Base-by-base conservation (phyloP, 306 rosid species). In the Vigna unguiculata region DNA sequence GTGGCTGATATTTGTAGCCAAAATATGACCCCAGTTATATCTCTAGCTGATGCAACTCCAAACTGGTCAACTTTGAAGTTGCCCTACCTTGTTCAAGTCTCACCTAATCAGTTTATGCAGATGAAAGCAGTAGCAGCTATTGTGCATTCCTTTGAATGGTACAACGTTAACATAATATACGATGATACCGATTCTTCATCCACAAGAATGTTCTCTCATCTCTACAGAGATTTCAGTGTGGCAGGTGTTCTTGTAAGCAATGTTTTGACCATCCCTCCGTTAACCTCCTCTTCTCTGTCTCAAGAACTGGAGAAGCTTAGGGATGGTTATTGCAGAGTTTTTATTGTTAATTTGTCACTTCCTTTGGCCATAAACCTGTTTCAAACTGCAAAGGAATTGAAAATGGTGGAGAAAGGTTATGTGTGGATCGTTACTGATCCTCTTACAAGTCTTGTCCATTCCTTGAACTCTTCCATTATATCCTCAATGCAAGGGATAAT, bases 371-470 rank as follows among this genome's bases (percentile, higher is more conserved):
- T 81, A 38, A 59, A 32, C 15, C 48, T 89, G 1, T 87, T 87
- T 47, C 20, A 77, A 65, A 81, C 21, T 36, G 89, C 88, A 32
- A 77, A 57, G 5, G 77, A 81, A 55, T 66, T 85, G 85, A 67
- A 83, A 2, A 89, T 87, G 93, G 76, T 83, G 79, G 88, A 79
- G 57, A 81, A 66, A 48, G 88, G 36, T 48, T 87, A 74, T 75
- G 88, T 85, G 32, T 89, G 91, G 93, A 87, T 89, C 72, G 81
- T 87, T 9, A 83, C 89, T 20, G 85, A 85, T 46, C 64, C 84
- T 36, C 60, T 85, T 66, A 81, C 93, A 28, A 81, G 79, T 74
- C 83, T 85, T 75, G 81, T 82, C n/a, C 71, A 87, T 80, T 85
- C 88, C 70, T 78, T 87, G 80, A 77, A 82, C 77, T 69, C 82